Percentiles rank a stretch among this genome's conserved stretches.
Evolutionary conservation across 2,329 filamentous ascomycete genomes (phyloP).

Genomic region (Fonsecaea erecta): DNA sequence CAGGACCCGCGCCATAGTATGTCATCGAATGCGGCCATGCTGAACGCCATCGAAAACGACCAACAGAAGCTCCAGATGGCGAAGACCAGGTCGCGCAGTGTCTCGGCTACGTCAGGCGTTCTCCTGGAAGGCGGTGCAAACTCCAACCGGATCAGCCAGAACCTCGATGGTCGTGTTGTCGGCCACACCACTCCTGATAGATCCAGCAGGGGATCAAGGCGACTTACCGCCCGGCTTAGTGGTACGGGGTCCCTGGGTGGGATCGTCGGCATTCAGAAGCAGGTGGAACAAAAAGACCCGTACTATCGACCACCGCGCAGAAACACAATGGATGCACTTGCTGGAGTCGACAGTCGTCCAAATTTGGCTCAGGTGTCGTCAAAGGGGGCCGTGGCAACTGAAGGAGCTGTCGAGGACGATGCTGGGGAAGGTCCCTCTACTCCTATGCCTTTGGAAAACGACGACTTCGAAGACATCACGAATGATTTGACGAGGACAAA

Average conservation of each 20-base stretch:
- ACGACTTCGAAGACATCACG: slow-evolving; percentile 43
- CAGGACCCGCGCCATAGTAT: slow-evolving; percentile 73
- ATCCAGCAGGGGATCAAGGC: slow-evolving; percentile 72
- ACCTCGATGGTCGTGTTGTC: slow-evolving; percentile 41
- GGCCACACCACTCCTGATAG: slow-evolving; percentile 71
- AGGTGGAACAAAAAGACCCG: slow-evolving; percentile 68
- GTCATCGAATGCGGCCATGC: slow-evolving; percentile 79
- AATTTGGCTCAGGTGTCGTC: slow-evolving; percentile 53
- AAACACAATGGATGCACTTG: slow-evolving; percentile 61
- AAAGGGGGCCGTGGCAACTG: slow-evolving; percentile 41
- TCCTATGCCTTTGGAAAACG: slow-evolving; percentile 42
- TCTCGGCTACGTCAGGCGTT: slow-evolving; percentile 66
- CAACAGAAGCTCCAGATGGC: slow-evolving; percentile 63
- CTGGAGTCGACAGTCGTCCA: slow-evolving; percentile 46
- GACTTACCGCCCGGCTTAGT: slow-evolving; percentile 56
- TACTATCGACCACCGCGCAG: slow-evolving; percentile 86
- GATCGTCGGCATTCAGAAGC: slow-evolving; percentile 50
- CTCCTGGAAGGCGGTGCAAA: slow-evolving; percentile 58
- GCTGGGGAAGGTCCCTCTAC: slow-evolving; percentile 41
- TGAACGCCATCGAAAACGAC: slow-evolving; percentile 62
- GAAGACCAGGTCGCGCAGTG: slow-evolving; percentile 60
- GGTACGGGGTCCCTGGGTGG: slow-evolving; percentile 50
- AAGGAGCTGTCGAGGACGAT: slow-evolving; percentile 56
- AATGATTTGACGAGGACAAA: slow-evolving; percentile 53
- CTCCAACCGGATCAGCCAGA: slow-evolving; percentile 61